Base-by-base conservation (phyloP, 1,139 yeast species). In the Candida frijolesensis region DNA sequence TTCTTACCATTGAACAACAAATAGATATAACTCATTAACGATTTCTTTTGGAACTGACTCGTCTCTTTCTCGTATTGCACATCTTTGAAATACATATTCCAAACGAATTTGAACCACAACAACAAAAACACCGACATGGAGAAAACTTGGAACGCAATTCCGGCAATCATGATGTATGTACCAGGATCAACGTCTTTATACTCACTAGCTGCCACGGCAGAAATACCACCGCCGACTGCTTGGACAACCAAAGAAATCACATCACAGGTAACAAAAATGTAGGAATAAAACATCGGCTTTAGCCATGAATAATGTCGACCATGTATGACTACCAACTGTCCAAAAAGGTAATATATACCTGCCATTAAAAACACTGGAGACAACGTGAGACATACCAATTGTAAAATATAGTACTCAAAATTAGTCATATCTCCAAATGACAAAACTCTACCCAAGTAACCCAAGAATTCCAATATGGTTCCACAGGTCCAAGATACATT, bases 291-390 rank as follows among this genome's bases (percentile, higher is more conserved):
- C 84, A 87, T 82, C 3, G 97, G 96, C 55, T 78, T 79, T 51
- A 90, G 64, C 1, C 78, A 59, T 1, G 94, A 82, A 60, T 70
- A 84, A 37, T 75, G 66, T 49, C 80, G 72, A 5, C 96, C 95
- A 63, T 82, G 86, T 2, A 89, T 71, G 49, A 86, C 82, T 40
- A 87, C 80, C 51, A 87, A 59, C 65, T 88, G 89, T 2, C 90
- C 94, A 58, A 89, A 75, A 45, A 85, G 70, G 60, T 80, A 87
- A 67, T 91, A 91, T 8, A 91, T 76, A 2, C 95, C 96, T 8
- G 86, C 97, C 90, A 89, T 88, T 50, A 89, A 72, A 64, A 91
- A 89, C 9, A 92, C 92, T 0, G 97, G 97, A 0, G 90, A 94
- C 46, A 90, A 68, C 0, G 96, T 89, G 52, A 90, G 71, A 53